phyloP scores from a whole-genome alignment of 192 early-diverging fungal genomes.

The Dissophora ornata region DNA sequence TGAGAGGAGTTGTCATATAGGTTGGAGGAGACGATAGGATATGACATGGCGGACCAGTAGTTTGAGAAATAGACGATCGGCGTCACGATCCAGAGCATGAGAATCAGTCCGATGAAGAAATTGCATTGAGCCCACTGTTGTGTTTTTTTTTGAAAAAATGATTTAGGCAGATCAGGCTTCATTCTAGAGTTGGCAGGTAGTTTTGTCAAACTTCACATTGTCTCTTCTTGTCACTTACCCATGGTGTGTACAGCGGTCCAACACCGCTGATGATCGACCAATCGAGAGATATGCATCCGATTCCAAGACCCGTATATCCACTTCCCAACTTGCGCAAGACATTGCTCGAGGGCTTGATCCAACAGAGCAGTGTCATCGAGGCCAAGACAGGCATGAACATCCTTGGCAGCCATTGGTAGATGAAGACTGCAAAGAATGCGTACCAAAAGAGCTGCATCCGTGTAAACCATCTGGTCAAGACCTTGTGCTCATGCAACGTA shows the following conservation, averaged over 20 bases:
- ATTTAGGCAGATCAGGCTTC: too few species aligned
- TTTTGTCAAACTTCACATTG: too few species aligned
- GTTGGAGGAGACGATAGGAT: constrained; percentile 49
- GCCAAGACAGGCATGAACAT: constrained; percentile 52
- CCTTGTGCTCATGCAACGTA: constrained; percentile 56
- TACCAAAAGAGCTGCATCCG: constrained; percentile 59
- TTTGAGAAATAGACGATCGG: constrained; percentile 75
- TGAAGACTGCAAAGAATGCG: constrained; percentile 59
- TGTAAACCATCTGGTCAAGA: constrained; percentile 46
- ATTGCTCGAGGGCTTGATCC: constrained; percentile 42
- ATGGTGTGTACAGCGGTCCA: constrained; percentile 41
- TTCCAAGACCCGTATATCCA: constrained; percentile 71
- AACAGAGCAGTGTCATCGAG: constrained; percentile 52
- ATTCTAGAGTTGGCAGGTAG: too few species aligned
- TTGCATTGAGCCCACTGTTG: constrained; percentile 70
- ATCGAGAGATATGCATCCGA: constrained; percentile 78
- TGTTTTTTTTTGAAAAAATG: too few species aligned
- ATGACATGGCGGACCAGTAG: constrained; percentile 62
- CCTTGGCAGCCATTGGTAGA: constrained; percentile 64
- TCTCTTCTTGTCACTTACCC: constrained; percentile 47
- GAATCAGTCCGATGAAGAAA: constrained; percentile 69
- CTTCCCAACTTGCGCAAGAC: constrained; percentile 49
- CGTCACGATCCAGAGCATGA: constrained; percentile 75
- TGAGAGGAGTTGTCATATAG: constrained; percentile 33
- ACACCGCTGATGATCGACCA: constrained; percentile 65